Base-by-base conservation (phyloP, 2,329 filamentous ascomycete species). In the Zymoseptoria ardabiliae region DNA sequence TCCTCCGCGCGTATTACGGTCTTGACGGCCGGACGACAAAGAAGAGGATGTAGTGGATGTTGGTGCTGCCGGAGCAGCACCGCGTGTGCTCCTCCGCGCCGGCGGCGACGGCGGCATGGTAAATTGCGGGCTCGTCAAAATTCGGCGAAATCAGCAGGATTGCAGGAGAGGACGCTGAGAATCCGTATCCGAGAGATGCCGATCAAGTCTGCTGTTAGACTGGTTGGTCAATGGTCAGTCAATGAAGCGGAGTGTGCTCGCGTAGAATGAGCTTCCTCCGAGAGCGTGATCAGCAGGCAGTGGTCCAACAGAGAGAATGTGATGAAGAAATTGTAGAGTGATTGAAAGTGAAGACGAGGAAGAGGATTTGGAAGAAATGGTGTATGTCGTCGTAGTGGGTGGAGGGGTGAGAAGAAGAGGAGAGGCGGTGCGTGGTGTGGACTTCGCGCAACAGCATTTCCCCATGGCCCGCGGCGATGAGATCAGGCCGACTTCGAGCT, bases 61-160 rank as follows among this genome's bases (percentile, higher is more conserved):
- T 69, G 87, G 85, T 69, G 82, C 79, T 63, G 80, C 78, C 70
- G 83, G 64, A 56, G 61, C 66, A 56, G 65, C 67, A 58, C 64
- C 91, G 82, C 93, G 87, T 76, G 92, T 94, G 72, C 92, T 96
- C 74, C 93, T 90, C 78, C 93, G 88, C 17, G 35, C 35, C 17
- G 35, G 35, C 74, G 66, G 62, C 48, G 68, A 66, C 58, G 68
- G 68, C 56, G 69, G 69, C 69, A 70, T 70, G 35, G 21, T 25
- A 28, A 23, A 10, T n/a, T 41, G 10, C 13, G 53, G 21, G 35
- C 35, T 45, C 17, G 35, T 45, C 17, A 13, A n/a, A 45, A 17
- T 5, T 45, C 5, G 35, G 13, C 35, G 17, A 45, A 3, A 17
- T 45, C 13, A 17, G 35, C 17, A 7, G 13, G 10, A 45, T n/a